Conservation (phyloP, 1,139 yeast genomes). For the Geotrichum armillariae region DNA sequence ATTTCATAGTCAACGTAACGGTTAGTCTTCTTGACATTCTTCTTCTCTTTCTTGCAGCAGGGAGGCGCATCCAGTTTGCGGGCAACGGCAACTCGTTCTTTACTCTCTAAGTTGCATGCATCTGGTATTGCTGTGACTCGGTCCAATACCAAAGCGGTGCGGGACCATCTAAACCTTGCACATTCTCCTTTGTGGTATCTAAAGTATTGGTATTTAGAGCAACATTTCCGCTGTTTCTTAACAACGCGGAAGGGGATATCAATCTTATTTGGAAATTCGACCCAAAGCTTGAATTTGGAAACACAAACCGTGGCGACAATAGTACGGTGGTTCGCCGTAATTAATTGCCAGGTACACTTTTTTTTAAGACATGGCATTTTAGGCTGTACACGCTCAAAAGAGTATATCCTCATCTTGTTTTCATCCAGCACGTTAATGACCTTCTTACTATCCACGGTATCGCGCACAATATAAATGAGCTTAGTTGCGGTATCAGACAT, state of each 20-base stretch:
- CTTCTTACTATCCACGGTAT: constrained; percentile 9
- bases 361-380: constrained; percentile 7
- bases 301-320: constrained; percentile 17
- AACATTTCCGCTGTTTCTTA: constrained; percentile 14
- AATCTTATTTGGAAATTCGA: constrained; percentile 17
- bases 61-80: constrained; percentile 12
- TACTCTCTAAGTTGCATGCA: constrained; percentile 12
- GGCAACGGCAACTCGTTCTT: constrained; percentile 19
- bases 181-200: constrained; percentile 13
- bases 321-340: constrained; percentile 12
- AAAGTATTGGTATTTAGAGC: constrained; percentile 17
- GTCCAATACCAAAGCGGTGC: constrained; percentile 16
- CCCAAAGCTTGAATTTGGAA: constrained; percentile 13
- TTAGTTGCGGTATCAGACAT: constrained; percentile 15
- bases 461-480: constrained; percentile 18
- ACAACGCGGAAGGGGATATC: constrained; percentile 18
- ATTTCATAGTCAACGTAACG: constrained; percentile 24
- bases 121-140: constrained; percentile 16
- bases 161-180: constrained; percentile 19
- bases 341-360: constrained; percentile 13
- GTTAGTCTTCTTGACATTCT: constrained; percentile 7
- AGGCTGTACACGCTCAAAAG: constrained; percentile 15
- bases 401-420: constrained; percentile 16
- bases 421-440: constrained; percentile 22
- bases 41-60: background rate